Base-by-base conservation (phyloP, 2,329 filamentous ascomycete species). In the Huntiella moniliformis region DNA sequence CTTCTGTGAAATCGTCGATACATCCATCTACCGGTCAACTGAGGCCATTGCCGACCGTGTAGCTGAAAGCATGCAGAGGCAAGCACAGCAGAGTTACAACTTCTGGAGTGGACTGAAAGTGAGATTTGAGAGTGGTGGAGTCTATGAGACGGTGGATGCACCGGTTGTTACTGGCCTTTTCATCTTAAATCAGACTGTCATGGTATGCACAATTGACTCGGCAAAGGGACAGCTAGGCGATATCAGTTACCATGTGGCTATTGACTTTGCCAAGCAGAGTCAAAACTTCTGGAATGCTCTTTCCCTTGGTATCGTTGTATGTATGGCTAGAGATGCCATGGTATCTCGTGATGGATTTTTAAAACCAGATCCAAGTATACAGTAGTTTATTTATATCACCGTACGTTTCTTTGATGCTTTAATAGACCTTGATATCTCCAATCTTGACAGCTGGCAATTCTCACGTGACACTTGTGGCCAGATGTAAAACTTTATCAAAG, bases 251-350 rank as follows among this genome's bases (percentile, higher is more conserved):
- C 64, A 66, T 39, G 58, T 65, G n/a, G 60, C 64, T 39, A 54
- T 60, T 16, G 56, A 63, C 39, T 64, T 67, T 38, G 54, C 57
- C 44, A 58, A 64, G 38, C 54, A 54, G 8, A 54, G 58, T 13
- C 63, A 66, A 52, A 60, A 62, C 44, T 57, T 67, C 16, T 67
- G 64, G 64, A 66, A 67, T 51, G 64, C 62, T 2, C 52, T 67
- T 34, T 66, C 64, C 3, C 45, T 64, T 7, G 64, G 62, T 6
- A 56, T 64, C 12, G 39, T 40, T 15, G 37, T 44, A 8, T 49
- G 47, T 18, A 37, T 46, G 15, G 47, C 43, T n/a, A 44, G 47
- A 4, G 47, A 49, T 49, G 47, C 34, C 3, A 49, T 49, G 34
- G 15, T 49, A 5, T 16, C 28, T 3, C 43, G 47, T 2, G 40